Evolutionary conservation across 768 basidiomycete genomes (phyloP).

Genomic region (Mycena vulgaris): DNA sequence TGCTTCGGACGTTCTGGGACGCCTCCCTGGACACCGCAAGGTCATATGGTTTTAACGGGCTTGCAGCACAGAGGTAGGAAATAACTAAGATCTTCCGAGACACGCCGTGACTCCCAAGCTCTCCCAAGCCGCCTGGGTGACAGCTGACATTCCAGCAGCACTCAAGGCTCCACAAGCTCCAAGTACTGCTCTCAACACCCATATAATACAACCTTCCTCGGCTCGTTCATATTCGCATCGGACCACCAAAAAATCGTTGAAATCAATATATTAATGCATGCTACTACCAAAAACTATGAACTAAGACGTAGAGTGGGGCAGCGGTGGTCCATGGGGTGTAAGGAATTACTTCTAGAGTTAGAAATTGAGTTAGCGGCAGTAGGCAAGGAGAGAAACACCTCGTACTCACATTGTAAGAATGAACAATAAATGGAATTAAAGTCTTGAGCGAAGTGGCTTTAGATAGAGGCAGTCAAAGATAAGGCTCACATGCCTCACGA

Average conservation of each 20-base stretch:
- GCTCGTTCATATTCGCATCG: background rate
- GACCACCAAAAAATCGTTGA: background rate
- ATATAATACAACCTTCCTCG: background rate
- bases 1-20: background rate
- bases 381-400: background rate
- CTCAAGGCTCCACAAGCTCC: background rate
- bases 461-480: background rate
- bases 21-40: conserved; percentile 1
- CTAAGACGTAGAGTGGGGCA: background rate
- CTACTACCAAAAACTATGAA: background rate
- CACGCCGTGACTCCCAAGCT: conserved; percentile 5
- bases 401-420: background rate
- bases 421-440: background rate
- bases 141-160: background rate
- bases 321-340: background rate
- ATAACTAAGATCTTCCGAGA: background rate
- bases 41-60: conserved; percentile 12
- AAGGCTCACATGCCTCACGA: background rate
- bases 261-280: background rate
- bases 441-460: background rate
- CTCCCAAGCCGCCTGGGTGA: background rate
- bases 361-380: background rate
- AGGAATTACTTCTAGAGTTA: background rate
- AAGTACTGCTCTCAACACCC: background rate
- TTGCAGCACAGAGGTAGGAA: conserved; percentile 11